Evolutionary conservation across 176 grass and related monocot genomes (phyloP), one percentile per base, ranked within the genome.

Genomic region (Triticum turgidum): DNA sequence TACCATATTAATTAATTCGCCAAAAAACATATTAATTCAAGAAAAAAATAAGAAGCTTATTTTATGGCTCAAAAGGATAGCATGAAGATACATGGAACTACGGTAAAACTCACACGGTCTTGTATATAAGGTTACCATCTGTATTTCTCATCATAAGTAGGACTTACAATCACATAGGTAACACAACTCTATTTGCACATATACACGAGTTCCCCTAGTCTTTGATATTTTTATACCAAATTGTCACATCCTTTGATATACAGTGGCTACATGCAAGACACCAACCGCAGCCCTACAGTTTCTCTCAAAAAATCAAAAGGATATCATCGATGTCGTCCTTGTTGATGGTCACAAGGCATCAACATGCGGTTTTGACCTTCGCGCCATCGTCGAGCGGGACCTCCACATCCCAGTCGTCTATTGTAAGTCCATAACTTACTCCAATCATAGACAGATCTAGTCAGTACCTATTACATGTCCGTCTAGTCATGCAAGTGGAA

Each of bases 351-450:
- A 52, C 42, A 85, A 17, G 44, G 58, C 17, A 14, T 20, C 77
- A 13, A 13, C 58, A 44, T 89, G 82, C 7, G 68, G 76, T 8
- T 89, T 85, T 6, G 33, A 85, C 59, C 74, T 89, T 3, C 32
- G 32, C 3, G 32, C 2, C 11, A 56, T 85, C 33, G 17, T 85
- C 7, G 76, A 89, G 82, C 5, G 0, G 0, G 22, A 85, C 25
- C 44, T 89, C 0, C 5, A 3, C 87, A 44, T 84, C 42, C 87
- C 87, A 1, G 87, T 89, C 58, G 0, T 85, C 56, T 85, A 84
- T 42, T 30, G 87, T 89, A 84, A 80, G 76, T 20, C 20, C 35
- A 39, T 1, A 24, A 37, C 9, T 12, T 20, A 29, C 3, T 49
- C 24, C 44, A 32, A 32, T 6, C 72, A 30, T 41, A 47, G 5